phyloP scores from a whole-genome alignment of 2,329 filamentous ascomycete species.

The Thyridium curvatum region DNA sequence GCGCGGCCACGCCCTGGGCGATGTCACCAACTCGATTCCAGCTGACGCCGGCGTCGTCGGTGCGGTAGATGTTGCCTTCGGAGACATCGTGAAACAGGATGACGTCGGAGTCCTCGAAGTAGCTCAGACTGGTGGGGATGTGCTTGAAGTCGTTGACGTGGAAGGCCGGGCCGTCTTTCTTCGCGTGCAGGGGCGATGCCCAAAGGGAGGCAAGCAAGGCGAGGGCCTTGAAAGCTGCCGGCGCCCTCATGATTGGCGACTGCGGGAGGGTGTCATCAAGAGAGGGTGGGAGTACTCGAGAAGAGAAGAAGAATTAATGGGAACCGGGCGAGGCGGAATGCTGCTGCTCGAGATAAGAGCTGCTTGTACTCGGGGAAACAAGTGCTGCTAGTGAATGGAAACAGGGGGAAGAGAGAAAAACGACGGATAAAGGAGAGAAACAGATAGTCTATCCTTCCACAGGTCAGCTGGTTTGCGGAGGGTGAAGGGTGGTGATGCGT shows the following conservation, averaged over 20 bases:
- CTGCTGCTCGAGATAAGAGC: neutral
- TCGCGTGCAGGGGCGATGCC: slow-evolving; percentile 36
- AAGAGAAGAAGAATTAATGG: neutral
- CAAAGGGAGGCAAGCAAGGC: slow-evolving; percentile 42
- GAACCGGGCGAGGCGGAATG: neutral
- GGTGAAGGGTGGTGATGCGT: too few species aligned
- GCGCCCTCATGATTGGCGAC: slow-evolving; percentile 47
- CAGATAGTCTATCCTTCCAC: too few species aligned
- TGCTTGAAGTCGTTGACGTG: slow-evolving; percentile 59
- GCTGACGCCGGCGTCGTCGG: slow-evolving; percentile 69
- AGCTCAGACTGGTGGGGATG: slow-evolving; percentile 65
- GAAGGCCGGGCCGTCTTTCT: slow-evolving; percentile 62
- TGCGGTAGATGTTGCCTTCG: slow-evolving; percentile 65
- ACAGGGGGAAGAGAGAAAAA: neutral
- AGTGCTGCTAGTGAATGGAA: neutral
- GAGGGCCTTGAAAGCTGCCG: slow-evolving; percentile 36
- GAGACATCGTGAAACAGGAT: slow-evolving; percentile 67
- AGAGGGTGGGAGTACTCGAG: slow-evolving; percentile 2
- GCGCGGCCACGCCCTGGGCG: slow-evolving; percentile 53
- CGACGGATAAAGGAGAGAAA: neutral
- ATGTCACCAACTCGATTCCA: slow-evolving; percentile 66
- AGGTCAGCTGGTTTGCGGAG: too few species aligned
- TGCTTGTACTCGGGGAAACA: neutral
- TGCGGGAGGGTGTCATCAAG: slow-evolving; percentile 35
- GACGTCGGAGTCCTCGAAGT: slow-evolving; percentile 85